phyloP scores from a whole-genome alignment of 1,139 yeast species.

The Zygosaccharomyces sapae region DNA sequence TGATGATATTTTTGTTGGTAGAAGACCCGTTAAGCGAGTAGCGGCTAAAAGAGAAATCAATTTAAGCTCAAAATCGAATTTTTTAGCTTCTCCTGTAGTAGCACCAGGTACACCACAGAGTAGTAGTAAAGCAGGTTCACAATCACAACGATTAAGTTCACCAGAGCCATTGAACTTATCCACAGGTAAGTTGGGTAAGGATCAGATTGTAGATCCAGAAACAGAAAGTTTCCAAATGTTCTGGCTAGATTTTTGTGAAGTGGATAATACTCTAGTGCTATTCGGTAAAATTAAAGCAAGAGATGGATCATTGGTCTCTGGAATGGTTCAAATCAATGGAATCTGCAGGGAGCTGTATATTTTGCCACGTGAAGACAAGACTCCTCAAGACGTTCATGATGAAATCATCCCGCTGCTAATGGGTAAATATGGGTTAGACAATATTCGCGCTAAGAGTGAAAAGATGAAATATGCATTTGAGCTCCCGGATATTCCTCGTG shows the following conservation, averaged over 20 bases:
- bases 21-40: conserved; percentile 37
- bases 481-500: conserved; percentile 72
- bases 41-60: conserved; percentile 37
- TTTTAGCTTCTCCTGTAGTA: conserved; percentile 36
- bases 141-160: conserved; percentile 3
- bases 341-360: conserved; percentile 70
- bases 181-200: conserved; percentile 46
- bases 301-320: conserved; percentile 59
- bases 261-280: conserved; percentile 61
- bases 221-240: conserved; percentile 62
- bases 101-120: conserved; percentile 35
- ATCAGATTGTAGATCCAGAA: conserved; percentile 41
- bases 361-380: conserved; percentile 57
- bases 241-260: conserved; percentile 88
- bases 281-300: conserved; percentile 74
- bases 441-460: conserved; percentile 67
- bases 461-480: conserved; percentile 86
- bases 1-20: conserved; percentile 52
- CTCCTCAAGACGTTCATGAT: conserved; percentile 66
- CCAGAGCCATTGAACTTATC: conserved; percentile 32
- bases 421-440: conserved; percentile 57
- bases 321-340: conserved; percentile 72
- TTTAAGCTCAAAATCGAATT: conserved; percentile 32
- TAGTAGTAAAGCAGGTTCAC: neutral
- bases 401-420: conserved; percentile 68